Conservation (phyloP, 73 alveolate species). For the Symbiodinium pilosum region DNA sequence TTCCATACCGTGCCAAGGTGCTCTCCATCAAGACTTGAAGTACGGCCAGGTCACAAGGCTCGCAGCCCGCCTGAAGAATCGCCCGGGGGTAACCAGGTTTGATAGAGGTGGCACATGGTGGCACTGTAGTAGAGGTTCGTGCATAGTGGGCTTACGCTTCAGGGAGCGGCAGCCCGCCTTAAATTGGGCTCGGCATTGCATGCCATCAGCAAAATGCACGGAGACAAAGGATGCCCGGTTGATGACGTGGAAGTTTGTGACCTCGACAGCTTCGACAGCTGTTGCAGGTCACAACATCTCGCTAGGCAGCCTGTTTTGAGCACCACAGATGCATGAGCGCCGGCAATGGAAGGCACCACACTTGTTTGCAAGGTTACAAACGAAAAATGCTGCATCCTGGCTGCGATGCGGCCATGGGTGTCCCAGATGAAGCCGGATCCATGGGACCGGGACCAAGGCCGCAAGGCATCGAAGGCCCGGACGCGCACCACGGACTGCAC, state of each 20-base stretch:
- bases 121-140: no score
- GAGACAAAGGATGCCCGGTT: background rate
- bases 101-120: no score
- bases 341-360: no score
- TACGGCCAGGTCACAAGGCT: background rate
- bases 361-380: background rate
- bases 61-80: slow-evolving; percentile 9
- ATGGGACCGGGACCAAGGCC: slow-evolving; percentile 85
- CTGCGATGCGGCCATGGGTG: slow-evolving; percentile 25
- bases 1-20: background rate
- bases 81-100: no score
- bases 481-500: slow-evolving; percentile 64
- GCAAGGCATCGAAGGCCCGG: slow-evolving; percentile 54
- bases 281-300: no score
- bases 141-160: no score
- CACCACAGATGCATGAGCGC: no score
- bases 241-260: background rate
- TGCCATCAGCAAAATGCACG: background rate
- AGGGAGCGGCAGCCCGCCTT: background rate
- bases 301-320: no score
- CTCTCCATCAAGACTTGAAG: background rate
- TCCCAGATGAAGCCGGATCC: slow-evolving; percentile 75
- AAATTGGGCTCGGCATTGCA: background rate
- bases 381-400: background rate
- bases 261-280: background rate